A percentile compares a stretch with the other conserved stretches of the same genome.
phyloP scores from a whole-genome alignment of 2,329 filamentous ascomycete genomes.

The Exophiala sp. region DNA sequence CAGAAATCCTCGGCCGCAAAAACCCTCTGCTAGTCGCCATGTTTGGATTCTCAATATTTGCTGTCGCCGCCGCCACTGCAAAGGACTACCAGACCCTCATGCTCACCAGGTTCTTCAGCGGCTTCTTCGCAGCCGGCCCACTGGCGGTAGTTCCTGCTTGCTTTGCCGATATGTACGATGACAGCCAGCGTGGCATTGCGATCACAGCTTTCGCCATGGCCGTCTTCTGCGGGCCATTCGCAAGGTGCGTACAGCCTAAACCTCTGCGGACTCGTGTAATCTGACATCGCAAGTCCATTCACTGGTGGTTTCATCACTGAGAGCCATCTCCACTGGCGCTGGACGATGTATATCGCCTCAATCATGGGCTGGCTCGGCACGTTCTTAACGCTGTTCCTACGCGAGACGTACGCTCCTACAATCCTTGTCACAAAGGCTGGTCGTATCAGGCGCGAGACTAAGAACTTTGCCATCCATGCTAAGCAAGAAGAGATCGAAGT shows the following conservation, averaged over 20 bases:
- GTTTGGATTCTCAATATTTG: conserved; percentile 62
- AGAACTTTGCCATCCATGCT: conserved; percentile 44
- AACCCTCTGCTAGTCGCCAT: conserved; percentile 57
- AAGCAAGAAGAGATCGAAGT: conserved; percentile 41
- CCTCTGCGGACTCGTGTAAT: too few relatives aligned
- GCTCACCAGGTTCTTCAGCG: conserved; percentile 60
- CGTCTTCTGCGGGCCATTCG: conserved; percentile 36
- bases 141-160: conserved; percentile 68
- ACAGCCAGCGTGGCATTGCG: conserved; percentile 60
- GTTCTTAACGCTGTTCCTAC: conserved; percentile 54
- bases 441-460: conserved; percentile 47
- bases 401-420: conserved; percentile 55
- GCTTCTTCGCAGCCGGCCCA: conserved; percentile 45
- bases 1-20: conserved; percentile 48
- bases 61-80: conserved; percentile 60
- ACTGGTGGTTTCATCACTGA: conserved; percentile 59
- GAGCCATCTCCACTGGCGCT: conserved; percentile 58
- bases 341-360: conserved; percentile 61
- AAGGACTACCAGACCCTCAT: conserved; percentile 66
- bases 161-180: conserved; percentile 60
- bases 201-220: conserved; percentile 59
- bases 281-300: conserved; percentile 45
- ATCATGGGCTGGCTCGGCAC: conserved; percentile 50
- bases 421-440: conserved; percentile 50
- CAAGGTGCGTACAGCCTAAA: conserved; percentile 17